Evolutionary conservation across 257 asterid genomes (phyloP), one percentile per base, ranked within the genome.

Genomic region (Nicotiana tabacum): DNA sequence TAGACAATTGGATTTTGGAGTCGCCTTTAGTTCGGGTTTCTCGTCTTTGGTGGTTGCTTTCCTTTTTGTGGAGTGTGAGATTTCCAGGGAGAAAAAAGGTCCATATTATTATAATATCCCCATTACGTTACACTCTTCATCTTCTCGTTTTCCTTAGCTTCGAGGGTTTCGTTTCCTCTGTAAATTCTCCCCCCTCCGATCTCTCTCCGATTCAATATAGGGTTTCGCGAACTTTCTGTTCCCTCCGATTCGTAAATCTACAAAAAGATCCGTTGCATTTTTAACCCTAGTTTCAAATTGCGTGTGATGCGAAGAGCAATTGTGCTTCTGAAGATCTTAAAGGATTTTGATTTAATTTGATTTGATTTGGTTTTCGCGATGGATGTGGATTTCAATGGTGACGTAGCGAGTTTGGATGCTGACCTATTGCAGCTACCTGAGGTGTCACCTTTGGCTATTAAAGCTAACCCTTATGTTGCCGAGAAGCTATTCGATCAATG

Each of bases 401-500:
- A 96, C 77, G 86, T 91, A 69, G 90, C 95, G 87, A 88, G 94
- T 86, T 91, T 94, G 30, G 97, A 96, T 88, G 92, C 98, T 78
- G 96, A 92, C 70, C 84, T 93, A 39, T 87, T 93, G 93, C 99
- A 94, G 97, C 90, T 96, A 58, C 91, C 94, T 39, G 99, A 96
- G 95, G 88, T 92, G 88, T 91, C 98, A 70, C 91, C 98, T 81
- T 81, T 88, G 89, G 96, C 97, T 61, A 90, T 93, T 86, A 91
- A 93, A 89, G 91, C 96, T 70, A 93, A 92, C 78, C 95, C 95
- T 77, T 87, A n/a, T 83, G 91, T 96, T 57, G 93, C 93, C 0
- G 98, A 90, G 91, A 94, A 89, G 89, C 98, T 96, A 46, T 96
- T 88, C 37, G 97, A 94, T 91, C 98, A 92, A 90, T 96, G 99